These are phyloP conservation scores for Thermochaetoides thermophila DNA, from an alignment of 495 filamentous ascomycete species.

Conservation along the genomic window DNA sequence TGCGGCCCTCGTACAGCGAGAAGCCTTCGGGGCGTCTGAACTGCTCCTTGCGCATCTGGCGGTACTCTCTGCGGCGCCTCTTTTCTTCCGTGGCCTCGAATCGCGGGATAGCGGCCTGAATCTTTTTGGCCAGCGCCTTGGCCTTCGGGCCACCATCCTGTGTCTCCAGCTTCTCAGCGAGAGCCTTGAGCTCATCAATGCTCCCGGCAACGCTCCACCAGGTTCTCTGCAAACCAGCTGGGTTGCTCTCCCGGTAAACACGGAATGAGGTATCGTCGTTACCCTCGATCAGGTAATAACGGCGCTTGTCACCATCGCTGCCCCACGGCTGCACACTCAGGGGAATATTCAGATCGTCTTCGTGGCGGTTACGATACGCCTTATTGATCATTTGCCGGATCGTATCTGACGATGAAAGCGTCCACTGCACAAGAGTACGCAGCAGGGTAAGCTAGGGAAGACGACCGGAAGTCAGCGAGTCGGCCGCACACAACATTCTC, in stretches of 20 bases:
- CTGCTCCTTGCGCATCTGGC: constrained; percentile 67
- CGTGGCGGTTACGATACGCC: constrained; percentile 80
- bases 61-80: constrained; percentile 84
- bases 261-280: constrained; percentile 87
- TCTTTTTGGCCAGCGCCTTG: constrained; percentile 58
- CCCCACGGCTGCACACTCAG: constrained; percentile 94
- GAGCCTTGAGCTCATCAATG: constrained; percentile 67
- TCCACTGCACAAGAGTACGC: constrained; percentile 73
- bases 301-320: constrained; percentile 72
- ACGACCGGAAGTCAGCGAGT: constrained; percentile 1
- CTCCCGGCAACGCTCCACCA: constrained; percentile 89
- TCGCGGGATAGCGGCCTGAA: constrained; percentile 69
- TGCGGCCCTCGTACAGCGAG: constrained; percentile 90
- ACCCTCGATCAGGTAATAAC: constrained; percentile 89
- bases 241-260: constrained; percentile 89
- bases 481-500: background rate
- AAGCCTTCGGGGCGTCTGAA: constrained; percentile 84
- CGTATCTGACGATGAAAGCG: constrained; percentile 76
- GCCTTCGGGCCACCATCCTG: constrained; percentile 69
- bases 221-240: constrained; percentile 54
- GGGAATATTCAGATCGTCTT: constrained; percentile 85
- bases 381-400: constrained; percentile 68
- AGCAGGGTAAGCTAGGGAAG: constrained; percentile 59
- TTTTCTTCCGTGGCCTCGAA: constrained; percentile 96
- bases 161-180: constrained; percentile 57